Evolutionary conservation across 257 asterid genomes (phyloP).

Genomic region (Knoxia roxburghii): DNA sequence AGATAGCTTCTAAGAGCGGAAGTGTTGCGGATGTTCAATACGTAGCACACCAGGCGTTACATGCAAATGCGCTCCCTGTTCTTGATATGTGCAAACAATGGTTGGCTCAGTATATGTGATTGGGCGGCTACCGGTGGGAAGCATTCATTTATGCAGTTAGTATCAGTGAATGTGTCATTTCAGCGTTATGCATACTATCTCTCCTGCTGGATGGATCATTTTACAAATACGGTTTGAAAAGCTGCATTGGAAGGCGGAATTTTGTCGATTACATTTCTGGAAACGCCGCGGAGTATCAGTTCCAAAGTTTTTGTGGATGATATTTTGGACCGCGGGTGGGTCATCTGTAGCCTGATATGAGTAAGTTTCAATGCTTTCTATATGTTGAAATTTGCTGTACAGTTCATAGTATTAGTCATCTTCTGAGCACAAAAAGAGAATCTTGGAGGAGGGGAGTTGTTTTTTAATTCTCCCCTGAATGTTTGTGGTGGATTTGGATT

Average conservation of each 20-base stretch:
- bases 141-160: background rate
- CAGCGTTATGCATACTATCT: background rate
- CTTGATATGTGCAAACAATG: constrained; percentile 99
- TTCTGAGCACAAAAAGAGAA: background rate
- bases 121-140: background rate
- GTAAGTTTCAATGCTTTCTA: background rate
- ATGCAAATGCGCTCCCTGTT: constrained; percentile 96
- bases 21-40: constrained; percentile 99
- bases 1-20: constrained; percentile 94
- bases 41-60: constrained; percentile 98
- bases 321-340: background rate
- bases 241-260: too few relatives aligned
- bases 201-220: too few relatives aligned
- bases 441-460: background rate
- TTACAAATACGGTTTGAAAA: too few relatives aligned
- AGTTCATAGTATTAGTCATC: background rate
- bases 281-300: background rate
- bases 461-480: constrained; percentile 4
- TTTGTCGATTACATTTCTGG: too few relatives aligned
- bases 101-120: constrained; percentile 90
- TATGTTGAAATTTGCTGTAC: constrained; percentile 6
- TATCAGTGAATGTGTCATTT: background rate
- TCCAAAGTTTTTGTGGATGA: background rate
- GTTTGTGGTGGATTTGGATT: background rate
- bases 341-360: background rate